phyloP scores from a whole-genome alignment of 352 stramenopile genomes.

The Peronospora tabacina region DNA sequence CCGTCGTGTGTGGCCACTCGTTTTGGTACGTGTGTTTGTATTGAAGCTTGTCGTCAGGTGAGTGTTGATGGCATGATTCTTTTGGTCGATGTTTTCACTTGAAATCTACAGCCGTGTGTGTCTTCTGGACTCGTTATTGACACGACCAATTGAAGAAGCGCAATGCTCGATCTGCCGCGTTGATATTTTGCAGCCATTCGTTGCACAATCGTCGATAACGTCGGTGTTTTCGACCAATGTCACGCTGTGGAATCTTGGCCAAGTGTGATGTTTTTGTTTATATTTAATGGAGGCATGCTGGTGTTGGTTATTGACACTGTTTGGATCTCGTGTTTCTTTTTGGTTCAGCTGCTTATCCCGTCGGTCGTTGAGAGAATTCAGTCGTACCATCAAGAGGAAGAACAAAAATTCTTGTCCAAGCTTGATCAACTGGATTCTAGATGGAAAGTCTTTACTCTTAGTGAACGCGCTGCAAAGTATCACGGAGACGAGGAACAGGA shows the following conservation, averaged over 20 bases:
- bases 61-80: not conserved
- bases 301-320: not conserved
- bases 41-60: not conserved
- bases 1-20: conserved; percentile 39
- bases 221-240: conserved; percentile 55
- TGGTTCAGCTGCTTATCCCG: conserved; percentile 34
- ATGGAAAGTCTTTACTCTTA: conserved; percentile 47
- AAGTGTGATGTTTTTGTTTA: conserved; percentile 27
- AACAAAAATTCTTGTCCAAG: conserved; percentile 40
- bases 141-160: conserved; percentile 36
- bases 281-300: not conserved
- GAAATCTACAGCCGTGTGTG: conserved; percentile 34
- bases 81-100: not conserved
- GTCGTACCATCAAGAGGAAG: conserved; percentile 32
- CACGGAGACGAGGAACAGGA: conserved; percentile 22
- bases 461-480: conserved; percentile 22
- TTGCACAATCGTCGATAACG: conserved; percentile 13
- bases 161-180: conserved; percentile 43
- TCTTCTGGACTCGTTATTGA: conserved; percentile 43
- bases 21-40: conserved; percentile 33
- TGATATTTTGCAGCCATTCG: conserved; percentile 30
- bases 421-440: conserved; percentile 46
- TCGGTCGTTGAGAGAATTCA: conserved; percentile 12
- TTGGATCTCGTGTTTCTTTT: not conserved
- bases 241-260: conserved; percentile 62